These are phyloP conservation scores for Plasmodium inui DNA, from an alignment of 169 alveolate genomes.

Conservation along the genomic window DNA sequence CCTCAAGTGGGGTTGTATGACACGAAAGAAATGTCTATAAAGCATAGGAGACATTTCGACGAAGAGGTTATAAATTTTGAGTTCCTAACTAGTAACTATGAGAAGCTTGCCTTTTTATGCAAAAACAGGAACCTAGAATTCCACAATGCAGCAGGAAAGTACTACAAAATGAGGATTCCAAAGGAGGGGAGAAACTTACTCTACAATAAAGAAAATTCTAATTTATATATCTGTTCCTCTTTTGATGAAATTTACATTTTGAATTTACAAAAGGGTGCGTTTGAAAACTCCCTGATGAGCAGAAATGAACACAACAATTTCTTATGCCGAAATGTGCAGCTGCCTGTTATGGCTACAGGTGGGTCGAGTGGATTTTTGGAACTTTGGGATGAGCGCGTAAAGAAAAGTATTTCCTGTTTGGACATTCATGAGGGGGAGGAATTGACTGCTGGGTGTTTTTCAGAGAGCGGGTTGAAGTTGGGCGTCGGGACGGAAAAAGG, in stretches of 20 bases:
- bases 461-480: constrained; percentile 81
- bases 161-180: constrained; percentile 82
- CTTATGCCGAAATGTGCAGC: constrained; percentile 29
- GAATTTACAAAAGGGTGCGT: constrained; percentile 52
- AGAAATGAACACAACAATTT: constrained; percentile 54
- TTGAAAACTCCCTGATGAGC: constrained; percentile 5
- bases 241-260: constrained; percentile 78
- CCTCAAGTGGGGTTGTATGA: constrained; percentile 87
- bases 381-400: constrained; percentile 65
- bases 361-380: constrained; percentile 53
- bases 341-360: constrained; percentile 46
- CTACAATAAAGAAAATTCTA: constrained; percentile 78
- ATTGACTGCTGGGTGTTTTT: constrained; percentile 69
- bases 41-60: constrained; percentile 85
- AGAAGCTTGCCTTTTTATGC: constrained; percentile 83
- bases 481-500: constrained; percentile 82
- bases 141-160: constrained; percentile 85
- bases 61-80: constrained; percentile 80
- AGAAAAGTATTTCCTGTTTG: constrained; percentile 27
- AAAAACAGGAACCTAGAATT: constrained; percentile 79
- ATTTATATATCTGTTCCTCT: constrained; percentile 78
- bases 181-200: constrained; percentile 84
- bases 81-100: constrained; percentile 81
- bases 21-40: constrained; percentile 81
- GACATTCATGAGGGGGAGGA: constrained; percentile 22